Conservation (phyloP, 2,329 filamentous ascomycete genomes). For the Dactylellina drechsleri region DNA sequence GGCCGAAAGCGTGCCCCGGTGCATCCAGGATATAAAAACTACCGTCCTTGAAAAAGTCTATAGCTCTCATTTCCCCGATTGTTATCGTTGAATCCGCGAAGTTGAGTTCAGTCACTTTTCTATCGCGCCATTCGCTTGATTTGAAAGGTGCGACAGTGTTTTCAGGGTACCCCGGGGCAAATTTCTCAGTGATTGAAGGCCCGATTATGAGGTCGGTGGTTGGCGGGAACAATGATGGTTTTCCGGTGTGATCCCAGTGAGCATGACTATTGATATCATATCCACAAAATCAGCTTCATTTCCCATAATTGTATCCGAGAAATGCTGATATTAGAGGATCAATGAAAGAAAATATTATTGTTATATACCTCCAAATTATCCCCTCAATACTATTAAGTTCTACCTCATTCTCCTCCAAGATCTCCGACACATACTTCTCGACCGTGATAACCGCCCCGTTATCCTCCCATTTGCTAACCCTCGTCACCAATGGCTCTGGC, state of each 20-base stretch:
- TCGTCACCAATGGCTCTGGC: constrained; percentile 11
- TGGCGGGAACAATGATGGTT: constrained; percentile 66
- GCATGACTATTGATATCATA: constrained; percentile 61
- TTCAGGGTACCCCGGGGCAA: constrained; percentile 64
- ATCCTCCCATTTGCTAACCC: constrained; percentile 33
- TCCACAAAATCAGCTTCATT: neutral
- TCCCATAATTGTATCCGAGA: neutral
- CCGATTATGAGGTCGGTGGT: constrained; percentile 67
- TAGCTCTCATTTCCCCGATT: constrained; percentile 65
- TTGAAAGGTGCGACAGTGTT: constrained; percentile 61
- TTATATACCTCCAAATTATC: constrained; percentile 34
- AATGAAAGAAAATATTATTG: neutral
- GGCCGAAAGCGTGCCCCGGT: constrained; percentile 67
- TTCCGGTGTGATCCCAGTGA: constrained; percentile 71
- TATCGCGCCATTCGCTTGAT: constrained; percentile 58
- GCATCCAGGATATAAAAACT: constrained; percentile 68
- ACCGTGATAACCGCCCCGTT: constrained; percentile 27
- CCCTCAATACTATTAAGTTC: constrained; percentile 21
- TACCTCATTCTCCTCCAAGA: constrained; percentile 27
- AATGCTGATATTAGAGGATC: neutral
- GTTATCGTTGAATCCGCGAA: constrained; percentile 60
- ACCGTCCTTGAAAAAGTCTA: constrained; percentile 69
- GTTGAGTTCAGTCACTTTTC: constrained; percentile 61
- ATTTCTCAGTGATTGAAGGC: constrained; percentile 59
- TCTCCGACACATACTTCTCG: constrained; percentile 41